These are phyloP conservation scores for Gaeumannomyces tritici DNA, from an alignment of 2,329 filamentous ascomycete genomes.

Conservation along the genomic window DNA sequence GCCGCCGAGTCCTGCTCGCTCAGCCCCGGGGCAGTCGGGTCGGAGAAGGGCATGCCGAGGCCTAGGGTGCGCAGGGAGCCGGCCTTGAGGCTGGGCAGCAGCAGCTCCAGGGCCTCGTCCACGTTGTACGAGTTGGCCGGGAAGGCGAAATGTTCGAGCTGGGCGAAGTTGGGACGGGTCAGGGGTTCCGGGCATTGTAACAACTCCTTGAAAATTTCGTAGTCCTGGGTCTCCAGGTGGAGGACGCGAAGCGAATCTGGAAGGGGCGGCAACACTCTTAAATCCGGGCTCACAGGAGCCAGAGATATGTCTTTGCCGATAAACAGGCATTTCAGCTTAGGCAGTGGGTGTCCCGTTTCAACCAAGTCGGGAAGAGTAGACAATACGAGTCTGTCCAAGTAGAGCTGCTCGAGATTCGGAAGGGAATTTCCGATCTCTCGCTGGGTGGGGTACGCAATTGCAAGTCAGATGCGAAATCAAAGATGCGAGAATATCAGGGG, in stretches of 20 bases:
- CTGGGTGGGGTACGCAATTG: background rate
- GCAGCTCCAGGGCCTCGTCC: conserved; percentile 1
- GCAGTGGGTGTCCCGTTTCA: background rate
- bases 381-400: conserved; percentile 1
- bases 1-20: background rate
- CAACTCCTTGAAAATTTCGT: background rate
- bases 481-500: background rate
- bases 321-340: conserved; percentile 6
- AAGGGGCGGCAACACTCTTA: conserved; percentile 5
- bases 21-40: conserved; percentile 2
- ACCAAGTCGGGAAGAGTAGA: background rate
- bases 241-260: conserved; percentile 6
- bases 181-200: background rate
- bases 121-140: background rate
- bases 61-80: conserved; percentile 7
- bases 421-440: background rate
- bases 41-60: conserved; percentile 2
- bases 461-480: too few relatives aligned
- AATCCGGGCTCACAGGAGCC: background rate
- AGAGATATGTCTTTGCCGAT: conserved; percentile 1
- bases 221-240: conserved; percentile 4
- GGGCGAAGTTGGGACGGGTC: background rate
- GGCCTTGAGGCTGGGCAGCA: background rate
- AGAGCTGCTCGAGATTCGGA: conserved; percentile 8
- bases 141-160: conserved; percentile 8